Conservation (phyloP, 306 rosid genomes). For the Cyamopsis tetragonoloba region DNA sequence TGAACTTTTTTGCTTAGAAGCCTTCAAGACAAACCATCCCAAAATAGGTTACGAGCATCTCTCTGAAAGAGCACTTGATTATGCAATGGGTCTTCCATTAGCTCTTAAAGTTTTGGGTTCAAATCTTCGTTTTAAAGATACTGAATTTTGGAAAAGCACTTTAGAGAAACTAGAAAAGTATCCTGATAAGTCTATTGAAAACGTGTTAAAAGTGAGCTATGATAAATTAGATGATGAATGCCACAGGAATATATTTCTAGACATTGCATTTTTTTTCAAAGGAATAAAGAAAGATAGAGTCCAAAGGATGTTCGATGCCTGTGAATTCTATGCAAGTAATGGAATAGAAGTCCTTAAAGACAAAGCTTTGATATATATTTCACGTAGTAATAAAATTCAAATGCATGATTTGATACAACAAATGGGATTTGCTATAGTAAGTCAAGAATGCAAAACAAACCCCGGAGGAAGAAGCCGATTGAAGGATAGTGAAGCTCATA, state of each 20-base stretch:
- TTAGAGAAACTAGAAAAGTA: not conserved
- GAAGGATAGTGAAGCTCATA: not conserved
- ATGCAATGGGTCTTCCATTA: constrained; percentile 21
- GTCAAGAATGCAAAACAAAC: not conserved
- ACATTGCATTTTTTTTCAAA: constrained; percentile 26
- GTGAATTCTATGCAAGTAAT: not conserved
- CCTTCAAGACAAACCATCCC: not conserved
- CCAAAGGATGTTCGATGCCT: constrained; percentile 7
- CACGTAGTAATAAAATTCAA: not conserved
- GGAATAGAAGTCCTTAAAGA: constrained; percentile 16
- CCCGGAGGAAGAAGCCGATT: constrained; percentile 10
- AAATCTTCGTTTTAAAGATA: not conserved
- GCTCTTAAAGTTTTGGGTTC: constrained; percentile 30
- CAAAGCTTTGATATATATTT: constrained; percentile 25
- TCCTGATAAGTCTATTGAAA: not conserved
- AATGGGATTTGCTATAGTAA: constrained; percentile 20
- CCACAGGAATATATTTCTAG: constrained; percentile 10
- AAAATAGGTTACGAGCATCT: not conserved
- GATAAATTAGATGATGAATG: not conserved
- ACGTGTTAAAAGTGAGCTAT: not conserved
- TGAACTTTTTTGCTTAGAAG: not conserved
- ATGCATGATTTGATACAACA: constrained; percentile 38
- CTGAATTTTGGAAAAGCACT: not conserved
- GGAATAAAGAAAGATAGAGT: not conserved
- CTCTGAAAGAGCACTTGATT: not conserved